These are phyloP conservation scores for Boletales sp. DNA, from an alignment of 768 basidiomycete genomes.

Conservation along the genomic window DNA sequence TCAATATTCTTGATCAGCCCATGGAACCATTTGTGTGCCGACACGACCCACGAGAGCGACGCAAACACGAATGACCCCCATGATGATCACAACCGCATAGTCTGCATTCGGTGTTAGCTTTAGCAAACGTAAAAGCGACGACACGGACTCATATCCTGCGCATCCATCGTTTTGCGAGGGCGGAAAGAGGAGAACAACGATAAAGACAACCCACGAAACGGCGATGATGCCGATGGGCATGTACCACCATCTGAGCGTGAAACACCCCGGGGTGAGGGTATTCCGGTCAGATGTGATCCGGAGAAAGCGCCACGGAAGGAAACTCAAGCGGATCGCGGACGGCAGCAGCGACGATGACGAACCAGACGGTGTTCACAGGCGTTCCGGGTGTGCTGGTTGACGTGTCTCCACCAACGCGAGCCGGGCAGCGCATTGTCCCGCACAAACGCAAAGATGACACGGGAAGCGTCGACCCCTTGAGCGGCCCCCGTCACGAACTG, in stretches of 20 bases:
- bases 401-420: no score
- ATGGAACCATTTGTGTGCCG: conserved; percentile 68
- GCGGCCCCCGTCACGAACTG: no score
- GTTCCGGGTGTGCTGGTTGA: no score
- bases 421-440: no score
- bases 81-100: conserved; percentile 65
- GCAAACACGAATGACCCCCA: conserved; percentile 65
- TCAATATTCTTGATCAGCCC: conserved; percentile 58
- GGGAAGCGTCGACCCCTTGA: no score
- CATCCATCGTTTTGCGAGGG: conserved; percentile 35
- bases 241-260: conserved; percentile 58
- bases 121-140: neutral
- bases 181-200: conserved; percentile 59
- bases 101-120: conserved; percentile 35
- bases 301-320: no score
- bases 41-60: conserved; percentile 57
- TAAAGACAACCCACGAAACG: conserved; percentile 64
- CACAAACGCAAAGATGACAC: no score
- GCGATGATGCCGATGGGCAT: conserved; percentile 58
- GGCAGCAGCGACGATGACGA: no score
- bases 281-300: conserved; percentile 65
- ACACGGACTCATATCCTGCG: conserved; percentile 55
- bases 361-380: no score
- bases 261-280: conserved; percentile 55
- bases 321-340: no score